Evolutionary conservation across 1,284 basidiomycete genomes (phyloP).

Genomic region (Malassezia vespertilionis): DNA sequence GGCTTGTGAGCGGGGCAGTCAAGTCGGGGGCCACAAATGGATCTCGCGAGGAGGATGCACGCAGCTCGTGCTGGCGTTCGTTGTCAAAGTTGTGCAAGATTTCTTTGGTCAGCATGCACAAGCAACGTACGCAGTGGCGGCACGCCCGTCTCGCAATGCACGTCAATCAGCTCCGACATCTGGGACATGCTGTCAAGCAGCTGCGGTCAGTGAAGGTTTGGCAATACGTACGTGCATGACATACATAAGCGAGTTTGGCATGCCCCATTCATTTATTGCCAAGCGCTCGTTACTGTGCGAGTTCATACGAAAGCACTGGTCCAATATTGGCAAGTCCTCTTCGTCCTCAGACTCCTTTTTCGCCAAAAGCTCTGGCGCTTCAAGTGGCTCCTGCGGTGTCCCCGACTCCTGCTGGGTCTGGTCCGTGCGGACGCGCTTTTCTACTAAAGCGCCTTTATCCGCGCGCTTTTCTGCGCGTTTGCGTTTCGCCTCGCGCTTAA

Average conservation of each 20-base stretch:
- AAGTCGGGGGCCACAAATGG: no score
- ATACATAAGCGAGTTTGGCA: not conserved
- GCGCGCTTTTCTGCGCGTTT: not conserved
- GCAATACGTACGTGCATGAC: not conserved
- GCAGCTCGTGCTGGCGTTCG: not conserved
- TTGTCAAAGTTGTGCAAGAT: not conserved
- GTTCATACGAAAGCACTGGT: no score
- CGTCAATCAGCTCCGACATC: constrained; percentile 2
- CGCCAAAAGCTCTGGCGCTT: no score
- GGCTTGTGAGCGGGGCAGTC: no score
- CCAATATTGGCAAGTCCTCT: no score
- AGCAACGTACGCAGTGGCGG: not conserved
- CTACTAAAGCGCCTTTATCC: not conserved
- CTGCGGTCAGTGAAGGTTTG: not conserved
- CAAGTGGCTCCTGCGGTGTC: not conserved
- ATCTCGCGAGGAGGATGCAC: no score
- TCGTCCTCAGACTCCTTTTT: no score
- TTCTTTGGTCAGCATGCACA: not conserved
- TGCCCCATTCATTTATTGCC: not conserved
- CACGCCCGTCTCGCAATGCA: constrained; percentile 2
- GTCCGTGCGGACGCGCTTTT: not conserved
- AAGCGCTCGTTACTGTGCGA: no score
- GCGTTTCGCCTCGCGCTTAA: constrained; percentile 1
- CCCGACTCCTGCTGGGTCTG: not conserved
- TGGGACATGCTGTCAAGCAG: not conserved